Base-by-base conservation (phyloP, 2,329 filamentous ascomycete species). In the Rhynchosporium graminicola region DNA sequence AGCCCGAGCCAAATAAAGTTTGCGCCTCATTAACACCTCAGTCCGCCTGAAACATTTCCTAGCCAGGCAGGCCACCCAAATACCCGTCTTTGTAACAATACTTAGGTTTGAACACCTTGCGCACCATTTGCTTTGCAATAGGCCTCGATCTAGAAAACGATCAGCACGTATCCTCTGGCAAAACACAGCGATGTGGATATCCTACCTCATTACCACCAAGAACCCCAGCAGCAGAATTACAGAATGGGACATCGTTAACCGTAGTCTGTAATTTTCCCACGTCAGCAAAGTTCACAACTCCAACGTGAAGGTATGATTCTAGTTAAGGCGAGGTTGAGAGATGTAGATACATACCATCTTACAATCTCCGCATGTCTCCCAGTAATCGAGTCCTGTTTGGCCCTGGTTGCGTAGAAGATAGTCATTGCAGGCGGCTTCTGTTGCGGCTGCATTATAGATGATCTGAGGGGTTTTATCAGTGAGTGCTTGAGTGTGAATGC, bases 361-460 rank as follows among this genome's bases (percentile, higher is more conserved):
- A 29, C 65, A 69, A 56, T 69, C 67, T 10, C 64, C 51, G 46
- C 67, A 69, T 15, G 60, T 59, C 12, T 66, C 56, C 63, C 64
- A 66, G 47, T 45, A 46, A 2, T 67, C 52, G 9, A 20, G 36
- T 9, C 51, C 51, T 1, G 51, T 54, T 12, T 54, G 36, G 0
- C 65, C 65, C 3, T 59, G 63, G 40, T 69, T 64, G 6, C 65
- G 58, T 13, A 55, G 54, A 2, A 50, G 29, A 58, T 69, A 69
- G n/a, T 31, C 42, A 8, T 46, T 46, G 36, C 65, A 69, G 15
- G 67, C 59, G 45, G 48, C 12, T 15, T 36, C 59, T 28, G 65
- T 68, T 31, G 65, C 65, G 20, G 43, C 58, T 36, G 47, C 63
- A 38, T 66, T 67, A 56, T 65, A 66, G 46, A 65, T 29, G 26